Conservation (phyloP, 108 stramenopile genomes). For the Nitzschia sp. region DNA sequence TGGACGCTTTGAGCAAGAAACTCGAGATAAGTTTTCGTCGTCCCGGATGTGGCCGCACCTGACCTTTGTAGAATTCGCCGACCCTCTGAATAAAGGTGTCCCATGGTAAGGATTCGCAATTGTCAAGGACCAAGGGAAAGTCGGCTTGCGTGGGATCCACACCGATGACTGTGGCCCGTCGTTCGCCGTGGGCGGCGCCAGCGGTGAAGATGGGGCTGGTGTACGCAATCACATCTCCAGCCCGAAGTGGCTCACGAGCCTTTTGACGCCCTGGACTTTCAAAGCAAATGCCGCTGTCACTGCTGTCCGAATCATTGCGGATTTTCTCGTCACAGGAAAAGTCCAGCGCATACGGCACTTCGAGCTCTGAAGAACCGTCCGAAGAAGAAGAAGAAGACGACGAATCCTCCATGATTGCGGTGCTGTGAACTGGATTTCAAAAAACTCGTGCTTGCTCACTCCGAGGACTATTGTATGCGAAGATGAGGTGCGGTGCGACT, state of each 20-base stretch:
- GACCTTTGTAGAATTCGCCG: conserved; percentile 42
- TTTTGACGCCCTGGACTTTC: conserved; percentile 2
- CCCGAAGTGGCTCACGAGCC: conserved; percentile 54
- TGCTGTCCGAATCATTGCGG: neutral
- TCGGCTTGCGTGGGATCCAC: conserved; percentile 36
- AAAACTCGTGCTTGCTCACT: too few relatives aligned
- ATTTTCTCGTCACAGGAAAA: conserved; percentile 1
- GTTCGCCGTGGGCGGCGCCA: conserved; percentile 49
- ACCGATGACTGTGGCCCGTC: conserved; percentile 50
- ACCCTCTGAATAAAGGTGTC: conserved; percentile 54
- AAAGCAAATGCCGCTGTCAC: neutral
- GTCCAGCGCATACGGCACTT: conserved; percentile 26
- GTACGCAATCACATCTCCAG: conserved; percentile 73
- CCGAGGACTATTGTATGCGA: too few relatives aligned
- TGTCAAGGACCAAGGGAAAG: conserved; percentile 46
- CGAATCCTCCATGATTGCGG: too few relatives aligned
- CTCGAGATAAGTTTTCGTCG: conserved; percentile 36
- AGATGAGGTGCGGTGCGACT: too few relatives aligned
- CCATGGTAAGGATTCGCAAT: conserved; percentile 48
- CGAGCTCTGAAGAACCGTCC: conserved; percentile 3
- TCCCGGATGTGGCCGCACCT: conserved; percentile 50
- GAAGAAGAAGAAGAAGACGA: neutral
- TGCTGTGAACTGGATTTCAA: too few relatives aligned
- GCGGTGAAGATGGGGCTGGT: conserved; percentile 55
- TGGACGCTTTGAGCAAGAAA: conserved; percentile 6